Evolutionary conservation across 805 yeast species (phyloP).

Genomic region (Myxozyma neotropica): DNA sequence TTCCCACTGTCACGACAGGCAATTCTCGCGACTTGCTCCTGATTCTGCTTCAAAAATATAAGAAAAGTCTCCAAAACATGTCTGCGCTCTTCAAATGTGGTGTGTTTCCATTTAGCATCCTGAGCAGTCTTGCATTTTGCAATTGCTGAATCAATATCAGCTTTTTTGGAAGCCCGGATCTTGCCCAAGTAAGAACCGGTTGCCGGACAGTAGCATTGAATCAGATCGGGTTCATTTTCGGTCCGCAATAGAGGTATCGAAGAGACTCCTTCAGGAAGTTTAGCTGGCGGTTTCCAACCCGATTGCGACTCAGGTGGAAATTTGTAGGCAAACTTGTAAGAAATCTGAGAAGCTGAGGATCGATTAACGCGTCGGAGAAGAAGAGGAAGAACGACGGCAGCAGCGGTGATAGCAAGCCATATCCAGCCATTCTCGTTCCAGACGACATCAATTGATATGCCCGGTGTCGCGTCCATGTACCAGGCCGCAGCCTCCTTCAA

Average conservation of each 20-base stretch:
- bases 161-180: conserved; percentile 61
- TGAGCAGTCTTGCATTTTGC: conserved; percentile 59
- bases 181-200: conserved; percentile 87
- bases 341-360: background rate
- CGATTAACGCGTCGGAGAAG: background rate
- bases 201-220: conserved; percentile 93
- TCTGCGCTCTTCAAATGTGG: conserved; percentile 67
- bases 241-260: background rate
- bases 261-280: background rate
- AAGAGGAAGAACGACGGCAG: background rate
- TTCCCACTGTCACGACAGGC: conserved; percentile 98
- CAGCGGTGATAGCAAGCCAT: background rate
- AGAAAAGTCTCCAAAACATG: conserved; percentile 70
- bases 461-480: conserved; percentile 1
- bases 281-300: conserved; percentile 10
- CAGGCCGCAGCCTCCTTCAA: background rate
- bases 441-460: background rate
- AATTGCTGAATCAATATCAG: conserved; percentile 72
- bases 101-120: conserved; percentile 48
- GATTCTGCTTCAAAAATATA: conserved; percentile 74
- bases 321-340: conserved; percentile 10
- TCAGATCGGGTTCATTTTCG: conserved; percentile 42
- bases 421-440: background rate
- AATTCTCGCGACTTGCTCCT: conserved; percentile 81
- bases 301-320: conserved; percentile 27